phyloP scores from a whole-genome alignment of 306 rosid species.

The Parietaria judaica region DNA sequence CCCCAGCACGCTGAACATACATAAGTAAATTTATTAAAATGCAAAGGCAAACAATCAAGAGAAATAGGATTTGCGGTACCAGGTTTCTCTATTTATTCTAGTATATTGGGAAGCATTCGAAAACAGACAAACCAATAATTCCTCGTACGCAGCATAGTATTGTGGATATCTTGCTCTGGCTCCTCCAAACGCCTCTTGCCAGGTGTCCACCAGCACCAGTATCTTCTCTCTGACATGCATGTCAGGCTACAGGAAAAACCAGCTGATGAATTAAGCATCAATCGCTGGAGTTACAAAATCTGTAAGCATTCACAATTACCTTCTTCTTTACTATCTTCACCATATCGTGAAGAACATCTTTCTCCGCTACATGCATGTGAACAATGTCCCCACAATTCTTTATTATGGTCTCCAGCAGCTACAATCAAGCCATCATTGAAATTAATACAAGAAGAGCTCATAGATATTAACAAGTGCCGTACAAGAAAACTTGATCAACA shows the following conservation, averaged over 20 bases:
- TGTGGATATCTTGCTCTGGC: constrained; percentile 96
- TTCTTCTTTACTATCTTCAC: constrained; percentile 82
- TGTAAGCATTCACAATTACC: constrained; percentile 35
- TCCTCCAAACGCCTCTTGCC: constrained; percentile 99
- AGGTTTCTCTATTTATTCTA: constrained; percentile 5
- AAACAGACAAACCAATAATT: constrained; percentile 59
- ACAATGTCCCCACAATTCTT: constrained; percentile 97
- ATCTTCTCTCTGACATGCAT: constrained; percentile 86
- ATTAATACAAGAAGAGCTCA: constrained; percentile 10
- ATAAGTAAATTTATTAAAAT: constrained; percentile 11
- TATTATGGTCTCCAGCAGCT: constrained; percentile 87
- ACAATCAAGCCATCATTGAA: constrained; percentile 26
- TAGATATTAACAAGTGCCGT: neutral
- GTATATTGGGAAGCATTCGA: constrained; percentile 1
- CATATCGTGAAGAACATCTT: constrained; percentile 87
- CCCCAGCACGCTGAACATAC: constrained; percentile 77
- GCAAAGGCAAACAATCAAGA: constrained; percentile 10
- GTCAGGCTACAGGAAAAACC: constrained; percentile 65
- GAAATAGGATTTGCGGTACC: neutral
- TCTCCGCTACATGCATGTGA: constrained; percentile 99
- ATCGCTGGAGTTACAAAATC: constrained; percentile 17
- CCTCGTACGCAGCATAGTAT: constrained; percentile 86
- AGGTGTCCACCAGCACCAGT: constrained; percentile 73
- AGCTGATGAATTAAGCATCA: constrained; percentile 16
- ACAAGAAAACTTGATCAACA: neutral